Evolutionary conservation across 768 basidiomycete genomes (phyloP), one percentile per base, ranked within the genome.

Genomic region (Mrakia blollopis): DNA sequence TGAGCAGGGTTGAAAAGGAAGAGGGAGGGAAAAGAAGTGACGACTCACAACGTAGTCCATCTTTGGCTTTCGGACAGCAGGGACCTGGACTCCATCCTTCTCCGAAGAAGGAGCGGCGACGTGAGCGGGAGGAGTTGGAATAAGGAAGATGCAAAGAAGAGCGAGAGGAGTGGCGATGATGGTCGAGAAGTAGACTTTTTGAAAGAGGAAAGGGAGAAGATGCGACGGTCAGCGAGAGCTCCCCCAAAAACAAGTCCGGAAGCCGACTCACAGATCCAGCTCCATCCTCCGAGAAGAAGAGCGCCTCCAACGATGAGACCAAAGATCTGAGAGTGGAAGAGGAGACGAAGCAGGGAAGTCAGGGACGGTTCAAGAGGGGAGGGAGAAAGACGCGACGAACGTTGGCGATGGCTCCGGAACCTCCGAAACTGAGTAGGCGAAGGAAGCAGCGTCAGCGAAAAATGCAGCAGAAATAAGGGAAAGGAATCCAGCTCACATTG

Each of bases 261-360:
- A 35, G n/a, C 14, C 2, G 74, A 77, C 68, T 30, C 28, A 68
- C 78, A 37, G 67, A 70, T 30, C 79, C 79, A 80, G 0, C 71
- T 44, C 69, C 74, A 80, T 39, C 61, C 41, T 37, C 78, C 79
- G 16, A 80, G 69, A 23, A 78, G 71, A 62, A 80, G 78, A 37
- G 76, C 63, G 2, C 78, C 79, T 7, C 78, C 79, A 73, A 80
- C 57, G 18, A 72, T 39, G n/a, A 76, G 32, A 30, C 76, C 28
- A 21, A 78, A 60, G 39, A 76, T 72, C 69, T 85, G 83, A n/a
- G n/a, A n/a, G 69, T 76, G 23, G 47, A 79, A 73, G 6, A 73
- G 72, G 32, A 37, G 30, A 52, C 52, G 47, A 32, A 23, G 35
- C 23, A 37, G 28, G 70, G 18, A 32, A 37, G 16, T 28, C 54